A percentile compares a stretch with the other conserved stretches of the same genome.
These are phyloP conservation scores for Zygoascus biomembranicola DNA, from an alignment of 805 yeast genomes.

Conservation along the genomic window DNA sequence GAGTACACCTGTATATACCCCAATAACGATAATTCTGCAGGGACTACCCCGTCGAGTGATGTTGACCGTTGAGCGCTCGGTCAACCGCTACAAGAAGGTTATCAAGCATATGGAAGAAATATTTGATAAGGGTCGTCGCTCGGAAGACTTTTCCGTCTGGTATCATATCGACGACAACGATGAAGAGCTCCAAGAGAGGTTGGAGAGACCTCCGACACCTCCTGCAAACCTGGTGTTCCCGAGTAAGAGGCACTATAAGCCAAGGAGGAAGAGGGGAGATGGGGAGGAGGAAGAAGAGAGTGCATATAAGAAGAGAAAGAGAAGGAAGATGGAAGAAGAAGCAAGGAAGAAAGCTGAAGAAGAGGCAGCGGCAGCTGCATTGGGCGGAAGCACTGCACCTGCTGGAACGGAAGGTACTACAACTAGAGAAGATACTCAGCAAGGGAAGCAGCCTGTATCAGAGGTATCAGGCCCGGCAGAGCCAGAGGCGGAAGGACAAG, in stretches of 20 bases:
- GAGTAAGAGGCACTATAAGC: slow-evolving; percentile 16
- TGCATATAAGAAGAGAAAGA: slow-evolving; percentile 9
- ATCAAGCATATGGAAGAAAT: slow-evolving; percentile 53
- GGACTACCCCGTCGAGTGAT: slow-evolving; percentile 60
- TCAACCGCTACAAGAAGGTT: slow-evolving; percentile 48
- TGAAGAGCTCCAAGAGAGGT: slow-evolving; percentile 20
- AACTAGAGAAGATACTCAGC: background rate
- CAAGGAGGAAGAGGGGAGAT: slow-evolving; percentile 12
- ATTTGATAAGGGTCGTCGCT: slow-evolving; percentile 50
- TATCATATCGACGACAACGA: slow-evolving; percentile 47
- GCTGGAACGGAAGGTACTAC: background rate
- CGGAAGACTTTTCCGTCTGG: slow-evolving; percentile 65
- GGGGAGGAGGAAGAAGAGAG: slow-evolving; percentile 14
- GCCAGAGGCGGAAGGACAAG: background rate
- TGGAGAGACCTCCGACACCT: slow-evolving; percentile 15
- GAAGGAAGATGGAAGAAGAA: slow-evolving; percentile 1
- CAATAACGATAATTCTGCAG: slow-evolving; percentile 57
- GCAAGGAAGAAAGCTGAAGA: background rate
- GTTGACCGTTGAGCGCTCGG: slow-evolving; percentile 59
- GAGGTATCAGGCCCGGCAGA: background rate
- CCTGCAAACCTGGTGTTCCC: slow-evolving; percentile 12
- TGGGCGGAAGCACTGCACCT: background rate
- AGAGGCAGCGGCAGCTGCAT: background rate
- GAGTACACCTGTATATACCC: slow-evolving; percentile 31
- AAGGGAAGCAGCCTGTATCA: background rate